phyloP scores from a whole-genome alignment of 2,329 filamentous ascomycete genomes.

The Fusarium hostae region DNA sequence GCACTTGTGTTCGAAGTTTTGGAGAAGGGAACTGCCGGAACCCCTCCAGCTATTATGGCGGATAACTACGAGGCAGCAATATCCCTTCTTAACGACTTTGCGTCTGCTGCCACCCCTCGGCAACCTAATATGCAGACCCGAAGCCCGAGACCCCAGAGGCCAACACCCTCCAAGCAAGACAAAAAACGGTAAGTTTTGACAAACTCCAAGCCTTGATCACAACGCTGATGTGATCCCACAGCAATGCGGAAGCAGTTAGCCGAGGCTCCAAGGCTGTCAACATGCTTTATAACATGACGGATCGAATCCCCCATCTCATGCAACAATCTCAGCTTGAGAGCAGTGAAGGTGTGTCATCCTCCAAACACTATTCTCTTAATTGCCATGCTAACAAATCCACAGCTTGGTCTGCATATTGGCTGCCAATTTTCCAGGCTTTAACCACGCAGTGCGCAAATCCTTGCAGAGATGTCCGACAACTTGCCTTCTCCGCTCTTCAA shows the following conservation, averaged over 20 bases:
- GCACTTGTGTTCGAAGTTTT: conserved; percentile 88
- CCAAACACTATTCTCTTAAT: neutral
- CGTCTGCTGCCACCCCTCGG: conserved; percentile 80
- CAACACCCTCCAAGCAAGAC: conserved; percentile 41
- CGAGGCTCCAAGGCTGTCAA: conserved; percentile 84
- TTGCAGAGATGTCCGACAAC: conserved; percentile 89
- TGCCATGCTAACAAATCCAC: conserved; percentile 23
- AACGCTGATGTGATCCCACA: conserved; percentile 21
- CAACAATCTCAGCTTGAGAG: conserved; percentile 91
- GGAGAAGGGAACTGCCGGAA: conserved; percentile 77
- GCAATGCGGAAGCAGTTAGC: conserved; percentile 67
- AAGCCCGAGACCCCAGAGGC: conserved; percentile 60
- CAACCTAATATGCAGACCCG: conserved; percentile 75
- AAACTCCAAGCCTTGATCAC: neutral
- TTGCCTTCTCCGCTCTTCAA: conserved; percentile 88
- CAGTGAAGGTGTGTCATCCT: conserved; percentile 72
- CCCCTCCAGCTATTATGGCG: conserved; percentile 85
- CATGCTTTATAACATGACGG: conserved; percentile 84
- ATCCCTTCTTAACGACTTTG: conserved; percentile 87
- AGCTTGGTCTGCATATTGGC: conserved; percentile 99
- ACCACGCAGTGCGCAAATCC: conserved; percentile 94
- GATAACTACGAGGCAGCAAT: conserved; percentile 96
- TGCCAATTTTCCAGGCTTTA: conserved; percentile 89
- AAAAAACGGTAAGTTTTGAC: conserved; percentile 39
- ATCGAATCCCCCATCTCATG: conserved; percentile 86